Evolutionary conservation across 495 filamentous ascomycete genomes (phyloP).

Genomic region (Cenococcum geophilum): DNA sequence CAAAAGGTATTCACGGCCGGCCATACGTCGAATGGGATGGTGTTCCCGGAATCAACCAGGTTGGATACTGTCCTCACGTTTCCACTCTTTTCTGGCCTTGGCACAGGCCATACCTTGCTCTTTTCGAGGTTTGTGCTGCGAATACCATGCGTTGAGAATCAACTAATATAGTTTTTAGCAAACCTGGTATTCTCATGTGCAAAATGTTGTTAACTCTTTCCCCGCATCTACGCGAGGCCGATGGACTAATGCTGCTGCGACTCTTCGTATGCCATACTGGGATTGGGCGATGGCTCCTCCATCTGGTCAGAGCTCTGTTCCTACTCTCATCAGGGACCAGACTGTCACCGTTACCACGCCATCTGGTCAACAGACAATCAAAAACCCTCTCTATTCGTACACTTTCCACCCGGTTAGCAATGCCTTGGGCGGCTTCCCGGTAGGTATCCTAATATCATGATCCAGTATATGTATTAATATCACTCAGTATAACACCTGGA

Average conservation of each 20-base stretch:
- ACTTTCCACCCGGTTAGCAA: conserved; percentile 7
- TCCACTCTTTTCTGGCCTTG: conserved; percentile 61
- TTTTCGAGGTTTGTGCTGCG: conserved; percentile 53
- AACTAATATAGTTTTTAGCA: conserved; percentile 40
- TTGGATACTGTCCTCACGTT: conserved; percentile 60
- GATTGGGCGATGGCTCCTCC: conserved; percentile 27
- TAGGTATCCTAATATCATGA: neutral
- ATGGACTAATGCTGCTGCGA: conserved; percentile 19
- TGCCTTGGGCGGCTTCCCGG: conserved; percentile 17
- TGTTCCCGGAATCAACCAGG: conserved; percentile 43
- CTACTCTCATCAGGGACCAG: conserved; percentile 21
- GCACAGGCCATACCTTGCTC: conserved; percentile 64
- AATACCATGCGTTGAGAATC: neutral
- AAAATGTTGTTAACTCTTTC: conserved; percentile 50
- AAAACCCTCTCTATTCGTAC: conserved; percentile 30
- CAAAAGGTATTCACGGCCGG: conserved; percentile 57
- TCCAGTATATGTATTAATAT: neutral
- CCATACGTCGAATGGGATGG: conserved; percentile 55
- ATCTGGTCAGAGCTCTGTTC: conserved; percentile 17
- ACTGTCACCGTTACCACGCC: conserved; percentile 26
- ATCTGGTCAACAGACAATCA: conserved; percentile 18
- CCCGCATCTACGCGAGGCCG: conserved; percentile 31
- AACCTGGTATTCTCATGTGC: conserved; percentile 48
- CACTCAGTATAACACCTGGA: conserved; percentile 15
- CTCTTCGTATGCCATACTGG: conserved; percentile 29